These are phyloP conservation scores for Clathrospora elynae DNA, from an alignment of 2,329 filamentous ascomycete genomes.

Conservation along the genomic window DNA sequence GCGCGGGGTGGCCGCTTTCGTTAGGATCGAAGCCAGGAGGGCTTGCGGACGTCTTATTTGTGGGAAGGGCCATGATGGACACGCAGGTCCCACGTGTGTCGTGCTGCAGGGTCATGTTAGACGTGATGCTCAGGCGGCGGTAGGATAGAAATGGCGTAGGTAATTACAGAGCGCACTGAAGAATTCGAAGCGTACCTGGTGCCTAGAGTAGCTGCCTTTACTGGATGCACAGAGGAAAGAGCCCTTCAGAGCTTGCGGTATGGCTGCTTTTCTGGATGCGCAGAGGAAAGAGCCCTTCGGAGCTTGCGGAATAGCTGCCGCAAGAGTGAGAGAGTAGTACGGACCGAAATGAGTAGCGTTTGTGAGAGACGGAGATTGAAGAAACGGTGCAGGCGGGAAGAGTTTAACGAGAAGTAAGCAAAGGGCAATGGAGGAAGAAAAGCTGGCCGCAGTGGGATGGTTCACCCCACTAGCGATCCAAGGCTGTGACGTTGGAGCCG, in stretches of 20 bases:
- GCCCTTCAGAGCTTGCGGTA: conserved; percentile 9
- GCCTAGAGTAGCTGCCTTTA: background rate
- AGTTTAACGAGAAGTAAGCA: conserved; percentile 6
- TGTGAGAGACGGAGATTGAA: background rate
- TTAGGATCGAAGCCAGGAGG: conserved; percentile 34
- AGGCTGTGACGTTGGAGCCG: conserved; percentile 17
- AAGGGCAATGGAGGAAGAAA: conserved; percentile 20
- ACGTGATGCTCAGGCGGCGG: background rate
- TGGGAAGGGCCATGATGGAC: conserved; percentile 36
- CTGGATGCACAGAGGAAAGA: conserved; percentile 15
- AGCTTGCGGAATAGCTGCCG: conserved; percentile 11
- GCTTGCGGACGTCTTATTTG: conserved; percentile 21
- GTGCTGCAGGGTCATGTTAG: conserved; percentile 23
- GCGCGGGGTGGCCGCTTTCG: conserved; percentile 46
- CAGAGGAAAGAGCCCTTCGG: conserved; percentile 16
- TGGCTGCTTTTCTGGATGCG: conserved; percentile 1
- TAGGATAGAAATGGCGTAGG: conserved; percentile 12
- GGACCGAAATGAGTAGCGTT: conserved; percentile 2
- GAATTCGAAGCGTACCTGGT: background rate
- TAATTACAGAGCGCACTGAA: conserved; percentile 11
- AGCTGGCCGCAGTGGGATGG: conserved; percentile 21
- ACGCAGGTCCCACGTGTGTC: conserved; percentile 11
- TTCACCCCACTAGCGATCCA: conserved; percentile 19
- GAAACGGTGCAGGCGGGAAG: conserved; percentile 6
- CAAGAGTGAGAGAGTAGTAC: conserved; percentile 5